Percentiles rank a stretch among this genome's conserved stretches.
phyloP scores from a whole-genome alignment of 2,329 filamentous ascomycete genomes.

The Neobulgaria alba region DNA sequence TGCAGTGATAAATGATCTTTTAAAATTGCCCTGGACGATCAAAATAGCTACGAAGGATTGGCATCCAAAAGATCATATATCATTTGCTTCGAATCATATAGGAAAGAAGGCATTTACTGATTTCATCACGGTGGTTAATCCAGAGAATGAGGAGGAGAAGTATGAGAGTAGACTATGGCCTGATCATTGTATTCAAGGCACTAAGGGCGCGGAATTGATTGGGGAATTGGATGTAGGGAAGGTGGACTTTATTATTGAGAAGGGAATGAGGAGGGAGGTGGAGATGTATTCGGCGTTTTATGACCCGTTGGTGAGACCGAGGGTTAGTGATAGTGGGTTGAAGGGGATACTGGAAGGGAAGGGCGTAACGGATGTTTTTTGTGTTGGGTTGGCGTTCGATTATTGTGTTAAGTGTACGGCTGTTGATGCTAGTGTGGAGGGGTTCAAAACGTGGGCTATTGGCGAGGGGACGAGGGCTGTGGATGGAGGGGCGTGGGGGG shows the following conservation, averaged over 20 bases:
- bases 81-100: slow-evolving; percentile 75
- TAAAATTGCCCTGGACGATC: slow-evolving; percentile 60
- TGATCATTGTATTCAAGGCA: slow-evolving; percentile 73
- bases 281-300: slow-evolving; percentile 96
- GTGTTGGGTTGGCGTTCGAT: slow-evolving; percentile 80
- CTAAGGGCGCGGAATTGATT: slow-evolving; percentile 63
- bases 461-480: slow-evolving; percentile 73
- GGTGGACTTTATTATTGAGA: slow-evolving; percentile 63
- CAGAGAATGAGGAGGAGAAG: slow-evolving; percentile 49
- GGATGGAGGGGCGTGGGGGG: slow-evolving; percentile 49
- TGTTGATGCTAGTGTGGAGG: slow-evolving; percentile 64
- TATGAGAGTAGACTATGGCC: slow-evolving; percentile 77
- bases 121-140: slow-evolving; percentile 56
- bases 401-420: slow-evolving; percentile 84
- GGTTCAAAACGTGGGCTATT: slow-evolving; percentile 69
- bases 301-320: slow-evolving; percentile 61
- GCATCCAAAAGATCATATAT: slow-evolving; percentile 76
- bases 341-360: slow-evolving; percentile 44
- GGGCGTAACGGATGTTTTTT: slow-evolving; percentile 68
- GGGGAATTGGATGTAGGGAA: slow-evolving; percentile 55
- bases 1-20: slow-evolving; percentile 63
- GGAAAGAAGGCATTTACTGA: slow-evolving; percentile 61
- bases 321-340: slow-evolving; percentile 55
- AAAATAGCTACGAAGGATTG: slow-evolving; percentile 88
- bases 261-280: slow-evolving; percentile 64